Evolutionary conservation across 768 basidiomycete species (phyloP).

Genomic region (Hericium alpestre): DNA sequence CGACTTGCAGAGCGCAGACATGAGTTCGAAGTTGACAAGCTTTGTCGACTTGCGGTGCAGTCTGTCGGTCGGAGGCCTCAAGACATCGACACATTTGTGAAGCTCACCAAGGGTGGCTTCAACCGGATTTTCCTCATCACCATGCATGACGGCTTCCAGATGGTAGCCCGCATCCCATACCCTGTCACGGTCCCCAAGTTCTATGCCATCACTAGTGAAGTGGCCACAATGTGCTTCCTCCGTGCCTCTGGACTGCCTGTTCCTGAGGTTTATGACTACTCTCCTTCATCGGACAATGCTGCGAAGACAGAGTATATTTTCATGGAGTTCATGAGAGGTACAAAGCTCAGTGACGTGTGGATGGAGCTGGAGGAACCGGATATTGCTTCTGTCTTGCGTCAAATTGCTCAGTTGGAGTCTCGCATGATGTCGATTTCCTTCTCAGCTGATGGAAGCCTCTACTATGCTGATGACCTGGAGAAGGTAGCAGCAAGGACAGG

Average conservation of each 20-base stretch:
- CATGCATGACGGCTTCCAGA: constrained; percentile 13
- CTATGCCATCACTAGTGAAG: constrained; percentile 22
- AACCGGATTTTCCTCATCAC: constrained; percentile 23
- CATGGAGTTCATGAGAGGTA: constrained; percentile 10
- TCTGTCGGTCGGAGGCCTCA: constrained; percentile 25
- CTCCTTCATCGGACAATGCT: constrained; percentile 5
- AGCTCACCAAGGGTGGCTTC: constrained; percentile 33
- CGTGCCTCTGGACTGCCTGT: constrained; percentile 21
- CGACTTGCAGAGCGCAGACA: constrained; percentile 35
- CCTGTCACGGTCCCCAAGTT: constrained; percentile 17
- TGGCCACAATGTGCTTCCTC: constrained; percentile 19
- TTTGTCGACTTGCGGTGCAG: constrained; percentile 36
- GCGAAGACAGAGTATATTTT: constrained; percentile 10
- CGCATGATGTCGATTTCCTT: constrained; percentile 37
- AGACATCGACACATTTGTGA: constrained; percentile 27
- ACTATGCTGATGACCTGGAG: constrained; percentile 35
- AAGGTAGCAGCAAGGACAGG: constrained; percentile 24
- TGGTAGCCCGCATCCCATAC: constrained; percentile 23
- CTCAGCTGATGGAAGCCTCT: constrained; percentile 42
- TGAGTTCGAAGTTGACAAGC: constrained; percentile 30
- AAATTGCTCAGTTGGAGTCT: constrained; percentile 37
- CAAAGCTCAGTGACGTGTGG: constrained; percentile 8
- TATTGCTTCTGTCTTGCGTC: constrained; percentile 26
- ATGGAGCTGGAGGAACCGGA: constrained; percentile 6
- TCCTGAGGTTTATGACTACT: constrained; percentile 19